Percentiles rank a stretch among this genome's conserved stretches.
These are phyloP conservation scores for Phaeoacremonium minimum DNA, from an alignment of 2,329 filamentous ascomycete species.

Conservation along the genomic window DNA sequence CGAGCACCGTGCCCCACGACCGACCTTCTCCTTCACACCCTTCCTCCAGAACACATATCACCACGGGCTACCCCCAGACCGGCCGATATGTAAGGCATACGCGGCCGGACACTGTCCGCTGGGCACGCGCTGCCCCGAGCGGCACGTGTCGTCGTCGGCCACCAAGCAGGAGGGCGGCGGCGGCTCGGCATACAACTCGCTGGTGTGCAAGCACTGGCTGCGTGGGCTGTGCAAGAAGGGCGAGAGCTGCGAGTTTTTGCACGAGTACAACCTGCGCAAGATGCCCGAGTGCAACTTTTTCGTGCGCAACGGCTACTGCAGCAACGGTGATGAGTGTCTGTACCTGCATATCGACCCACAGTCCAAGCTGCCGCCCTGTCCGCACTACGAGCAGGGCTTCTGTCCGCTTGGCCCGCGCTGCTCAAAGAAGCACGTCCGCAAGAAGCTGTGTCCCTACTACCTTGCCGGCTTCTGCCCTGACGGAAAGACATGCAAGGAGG, in stretches of 20 bases:
- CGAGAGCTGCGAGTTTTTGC: constrained; percentile 92
- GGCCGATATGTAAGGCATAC: constrained; percentile 82
- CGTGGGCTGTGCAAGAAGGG: constrained; percentile 97
- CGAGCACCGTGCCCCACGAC: constrained; percentile 48
- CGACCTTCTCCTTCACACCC: constrained; percentile 79
- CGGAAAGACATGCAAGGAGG: constrained; percentile 67
- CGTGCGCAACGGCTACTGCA: constrained; percentile 88
- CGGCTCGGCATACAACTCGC: constrained; percentile 59
- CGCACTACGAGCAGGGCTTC: constrained; percentile 92
- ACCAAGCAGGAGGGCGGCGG: constrained; percentile 28
- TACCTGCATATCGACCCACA: constrained; percentile 87
- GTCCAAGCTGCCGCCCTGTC: constrained; percentile 73
- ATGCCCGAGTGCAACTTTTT: constrained; percentile 99
- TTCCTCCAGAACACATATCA: constrained; percentile 82
- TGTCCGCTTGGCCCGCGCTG: constrained; percentile 86
- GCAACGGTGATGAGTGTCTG: constrained; percentile 93
- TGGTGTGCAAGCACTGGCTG: constrained; percentile 99
- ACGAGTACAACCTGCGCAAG: constrained; percentile 96
- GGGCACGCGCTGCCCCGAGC: constrained; percentile 79
- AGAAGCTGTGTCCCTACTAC: constrained; percentile 78
- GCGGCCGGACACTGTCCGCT: constrained; percentile 81
- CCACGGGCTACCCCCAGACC: constrained; percentile 74
- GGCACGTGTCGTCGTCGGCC: constrained; percentile 54
- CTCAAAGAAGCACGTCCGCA: constrained; percentile 82
- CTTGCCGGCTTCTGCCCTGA: constrained; percentile 94